phyloP scores from a whole-genome alignment of 78 protist genomes.

The Creolimax fragrantissima region DNA sequence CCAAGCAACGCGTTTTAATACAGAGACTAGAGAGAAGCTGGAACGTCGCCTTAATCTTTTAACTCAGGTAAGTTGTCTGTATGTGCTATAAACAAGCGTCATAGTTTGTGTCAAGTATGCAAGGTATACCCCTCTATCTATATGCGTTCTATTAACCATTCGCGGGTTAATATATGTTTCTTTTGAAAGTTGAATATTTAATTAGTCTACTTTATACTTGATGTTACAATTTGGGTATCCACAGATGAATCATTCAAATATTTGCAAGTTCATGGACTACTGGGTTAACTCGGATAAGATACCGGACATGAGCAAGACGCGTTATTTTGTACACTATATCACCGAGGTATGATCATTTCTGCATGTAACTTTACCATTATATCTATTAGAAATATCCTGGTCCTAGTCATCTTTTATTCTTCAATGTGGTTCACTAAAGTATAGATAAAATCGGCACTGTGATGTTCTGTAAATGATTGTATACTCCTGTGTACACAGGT shows the following conservation, averaged over 20 bases:
- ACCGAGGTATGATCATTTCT: not conserved
- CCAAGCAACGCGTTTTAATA: not conserved
- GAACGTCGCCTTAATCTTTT: not conserved
- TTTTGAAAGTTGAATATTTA: too few relatives aligned
- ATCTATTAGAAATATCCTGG: not conserved
- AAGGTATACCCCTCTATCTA: too few relatives aligned
- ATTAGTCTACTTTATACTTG: too few relatives aligned
- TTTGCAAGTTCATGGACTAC: not conserved
- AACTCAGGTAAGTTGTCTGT: not conserved
- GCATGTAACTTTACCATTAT: too few relatives aligned
- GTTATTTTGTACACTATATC: not conserved
- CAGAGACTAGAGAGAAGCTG: not conserved
- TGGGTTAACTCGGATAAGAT: not conserved
- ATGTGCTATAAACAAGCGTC: too few relatives aligned
- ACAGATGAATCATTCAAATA: not conserved
- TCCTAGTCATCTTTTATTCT: not conserved
- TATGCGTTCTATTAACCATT: too few relatives aligned
- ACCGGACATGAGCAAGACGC: not conserved
- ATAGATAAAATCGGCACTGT: not conserved
- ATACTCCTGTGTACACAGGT: not conserved
- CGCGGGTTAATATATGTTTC: too few relatives aligned
- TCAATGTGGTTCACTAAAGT: too few relatives aligned
- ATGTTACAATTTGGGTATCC: not conserved
- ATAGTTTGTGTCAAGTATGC: too few relatives aligned
- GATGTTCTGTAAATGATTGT: not conserved